Evolutionary conservation across 176 grass and related monocot genomes (phyloP).

Genomic region (Oryza nivara): DNA sequence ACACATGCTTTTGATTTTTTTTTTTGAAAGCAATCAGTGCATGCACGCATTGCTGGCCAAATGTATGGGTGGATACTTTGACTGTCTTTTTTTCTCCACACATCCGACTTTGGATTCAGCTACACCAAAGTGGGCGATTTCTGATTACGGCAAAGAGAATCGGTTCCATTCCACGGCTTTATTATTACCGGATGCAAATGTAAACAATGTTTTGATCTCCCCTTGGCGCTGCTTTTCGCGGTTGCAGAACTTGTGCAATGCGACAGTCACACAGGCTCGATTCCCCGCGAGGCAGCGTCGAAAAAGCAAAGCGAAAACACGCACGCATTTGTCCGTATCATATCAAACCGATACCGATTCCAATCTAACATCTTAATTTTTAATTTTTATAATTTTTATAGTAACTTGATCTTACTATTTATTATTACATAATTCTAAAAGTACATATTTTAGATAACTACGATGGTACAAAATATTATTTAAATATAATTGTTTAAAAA

Average conservation of each 20-base stretch:
- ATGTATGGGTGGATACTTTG: neutral
- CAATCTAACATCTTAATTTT: no score
- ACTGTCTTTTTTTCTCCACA: neutral
- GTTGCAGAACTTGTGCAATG: neutral
- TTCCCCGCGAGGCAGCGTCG: neutral
- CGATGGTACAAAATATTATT: no score
- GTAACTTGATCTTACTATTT: no score
- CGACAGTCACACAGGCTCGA: neutral
- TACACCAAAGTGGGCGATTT: neutral
- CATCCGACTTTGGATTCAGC: neutral
- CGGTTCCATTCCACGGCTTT: neutral
- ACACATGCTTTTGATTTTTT: neutral
- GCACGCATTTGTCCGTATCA: neutral
- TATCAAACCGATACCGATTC: no score
- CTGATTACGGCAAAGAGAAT: neutral
- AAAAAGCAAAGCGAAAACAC: neutral
- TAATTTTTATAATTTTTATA: no score
- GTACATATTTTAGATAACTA: no score
- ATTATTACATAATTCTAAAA: no score
- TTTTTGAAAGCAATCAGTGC: neutral
- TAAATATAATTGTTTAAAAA: no score
- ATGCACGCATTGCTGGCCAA: neutral
- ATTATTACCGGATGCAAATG: neutral
- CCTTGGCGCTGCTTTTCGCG: neutral
- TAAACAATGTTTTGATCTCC: neutral